phyloP scores from a whole-genome alignment of 2,329 filamentous ascomycete species.

The Orbilia ellipsospora region DNA sequence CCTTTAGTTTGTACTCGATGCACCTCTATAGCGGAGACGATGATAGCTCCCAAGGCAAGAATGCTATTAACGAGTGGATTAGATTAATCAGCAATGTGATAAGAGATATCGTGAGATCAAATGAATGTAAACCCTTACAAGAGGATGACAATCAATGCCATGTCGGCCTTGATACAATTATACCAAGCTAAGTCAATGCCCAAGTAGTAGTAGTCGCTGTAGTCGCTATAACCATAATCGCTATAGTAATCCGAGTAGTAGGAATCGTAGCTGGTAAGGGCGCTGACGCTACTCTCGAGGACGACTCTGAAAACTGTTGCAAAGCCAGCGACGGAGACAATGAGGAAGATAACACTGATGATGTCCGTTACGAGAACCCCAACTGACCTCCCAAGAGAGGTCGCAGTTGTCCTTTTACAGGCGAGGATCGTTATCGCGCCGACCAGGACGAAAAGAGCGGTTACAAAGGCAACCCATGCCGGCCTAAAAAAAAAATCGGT shows the following conservation, averaged over 20 bases:
- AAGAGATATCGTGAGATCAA: too few relatives aligned
- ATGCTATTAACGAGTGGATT: not conserved
- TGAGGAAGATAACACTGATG: not conserved
- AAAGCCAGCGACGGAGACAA: not conserved
- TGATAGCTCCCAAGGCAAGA: not conserved
- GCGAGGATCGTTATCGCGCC: not conserved
- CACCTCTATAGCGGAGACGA: not conserved
- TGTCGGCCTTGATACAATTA: slow-evolving; percentile 1
- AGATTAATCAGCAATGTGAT: not conserved
- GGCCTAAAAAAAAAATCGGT: not conserved
- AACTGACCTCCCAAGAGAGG: not conserved
- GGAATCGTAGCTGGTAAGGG: not conserved
- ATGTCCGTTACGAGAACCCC: not conserved
- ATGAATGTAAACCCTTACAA: not conserved
- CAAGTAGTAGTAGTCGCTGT: not conserved
- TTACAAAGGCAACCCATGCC: not conserved
- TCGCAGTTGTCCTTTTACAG: not conserved
- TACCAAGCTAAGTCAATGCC: not conserved
- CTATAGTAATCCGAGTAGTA: not conserved
- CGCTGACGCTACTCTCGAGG: not conserved
- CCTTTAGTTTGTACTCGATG: not conserved
- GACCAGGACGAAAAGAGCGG: not conserved
- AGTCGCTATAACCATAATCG: not conserved
- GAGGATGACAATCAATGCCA: not conserved
- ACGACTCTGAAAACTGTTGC: not conserved